These are phyloP conservation scores for Fusarium sp. DNA, from an alignment of 2,329 filamentous ascomycete species.

Conservation along the genomic window DNA sequence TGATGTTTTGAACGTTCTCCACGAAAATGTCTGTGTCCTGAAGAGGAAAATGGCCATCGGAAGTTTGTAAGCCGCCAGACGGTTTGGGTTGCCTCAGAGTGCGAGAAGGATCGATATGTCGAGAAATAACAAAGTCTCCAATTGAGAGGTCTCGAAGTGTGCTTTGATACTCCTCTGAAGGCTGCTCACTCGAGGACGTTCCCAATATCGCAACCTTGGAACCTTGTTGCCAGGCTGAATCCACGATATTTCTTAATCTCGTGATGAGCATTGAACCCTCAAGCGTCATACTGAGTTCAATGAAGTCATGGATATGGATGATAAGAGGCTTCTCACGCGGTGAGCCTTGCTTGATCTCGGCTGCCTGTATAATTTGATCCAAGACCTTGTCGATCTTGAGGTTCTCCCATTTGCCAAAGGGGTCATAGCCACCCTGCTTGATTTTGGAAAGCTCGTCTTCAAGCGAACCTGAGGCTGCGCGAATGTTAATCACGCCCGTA, in stretches of 20 bases:
- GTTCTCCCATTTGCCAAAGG: conserved; percentile 65
- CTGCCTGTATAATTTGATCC: conserved; percentile 64
- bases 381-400: conserved; percentile 68
- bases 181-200: conserved; percentile 70
- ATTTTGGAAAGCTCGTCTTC: conserved; percentile 58
- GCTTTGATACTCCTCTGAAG: conserved; percentile 53
- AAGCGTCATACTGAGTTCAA: conserved; percentile 75
- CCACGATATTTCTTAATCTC: conserved; percentile 76
- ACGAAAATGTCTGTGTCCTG: conserved; percentile 53
- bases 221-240: conserved; percentile 76
- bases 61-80: conserved; percentile 31
- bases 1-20: conserved; percentile 60
- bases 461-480: conserved; percentile 41
- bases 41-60: conserved; percentile 39
- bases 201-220: conserved; percentile 81
- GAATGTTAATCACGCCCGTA: conserved; percentile 44
- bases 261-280: conserved; percentile 76
- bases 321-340: conserved; percentile 65
- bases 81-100: conserved; percentile 42
- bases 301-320: conserved; percentile 82
- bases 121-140: conserved; percentile 54
- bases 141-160: conserved; percentile 52
- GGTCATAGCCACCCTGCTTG: conserved; percentile 50
- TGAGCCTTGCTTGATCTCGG: conserved; percentile 49
- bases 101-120: conserved; percentile 45